phyloP scores from a whole-genome alignment of 2,329 filamentous ascomycete genomes.

The Fusarium pseudonygamai region DNA sequence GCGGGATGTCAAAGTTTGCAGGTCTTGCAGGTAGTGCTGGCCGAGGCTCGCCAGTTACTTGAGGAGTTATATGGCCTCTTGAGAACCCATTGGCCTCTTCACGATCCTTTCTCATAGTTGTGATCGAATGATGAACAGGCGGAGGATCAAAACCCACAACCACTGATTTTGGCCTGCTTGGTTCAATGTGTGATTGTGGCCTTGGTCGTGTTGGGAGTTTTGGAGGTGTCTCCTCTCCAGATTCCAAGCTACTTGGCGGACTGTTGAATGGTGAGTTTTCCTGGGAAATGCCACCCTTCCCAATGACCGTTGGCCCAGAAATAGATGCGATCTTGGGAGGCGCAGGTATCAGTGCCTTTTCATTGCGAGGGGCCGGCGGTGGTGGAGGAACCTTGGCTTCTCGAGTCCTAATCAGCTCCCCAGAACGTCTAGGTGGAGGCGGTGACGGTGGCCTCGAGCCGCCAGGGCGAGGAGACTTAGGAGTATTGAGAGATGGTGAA shows the following conservation, averaged over 20 bases:
- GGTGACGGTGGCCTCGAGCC: constrained; percentile 68
- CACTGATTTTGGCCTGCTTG: constrained; percentile 34
- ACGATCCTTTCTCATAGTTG: constrained; percentile 55
- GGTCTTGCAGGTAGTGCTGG: constrained; percentile 63
- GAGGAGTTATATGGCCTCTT: constrained; percentile 51
- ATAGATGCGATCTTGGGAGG: constrained; percentile 26
- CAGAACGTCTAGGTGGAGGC: constrained; percentile 71
- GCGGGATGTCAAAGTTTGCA: constrained; percentile 42
- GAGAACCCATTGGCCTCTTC: constrained; percentile 55
- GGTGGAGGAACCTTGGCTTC: constrained; percentile 62
- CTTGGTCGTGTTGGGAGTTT: constrained; percentile 61
- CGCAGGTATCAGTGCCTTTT: constrained; percentile 64
- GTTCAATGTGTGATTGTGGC: constrained; percentile 48
- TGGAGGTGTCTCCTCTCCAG: constrained; percentile 61
- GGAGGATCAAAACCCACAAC: constrained; percentile 59
- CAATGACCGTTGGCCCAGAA: constrained; percentile 23
- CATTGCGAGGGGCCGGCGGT: constrained; percentile 81
- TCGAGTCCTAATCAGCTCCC: constrained; percentile 62
- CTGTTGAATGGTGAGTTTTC: constrained; percentile 84
- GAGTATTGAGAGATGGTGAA: constrained; percentile 48
- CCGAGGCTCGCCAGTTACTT: constrained; percentile 54
- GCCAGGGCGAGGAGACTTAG: constrained; percentile 57
- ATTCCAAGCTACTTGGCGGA: constrained; percentile 77
- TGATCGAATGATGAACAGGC: constrained; percentile 60
- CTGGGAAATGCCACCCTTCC: constrained; percentile 42